These are phyloP conservation scores for Alternaria sp. DNA, from an alignment of 2,329 filamentous ascomycete species.

Conservation along the genomic window DNA sequence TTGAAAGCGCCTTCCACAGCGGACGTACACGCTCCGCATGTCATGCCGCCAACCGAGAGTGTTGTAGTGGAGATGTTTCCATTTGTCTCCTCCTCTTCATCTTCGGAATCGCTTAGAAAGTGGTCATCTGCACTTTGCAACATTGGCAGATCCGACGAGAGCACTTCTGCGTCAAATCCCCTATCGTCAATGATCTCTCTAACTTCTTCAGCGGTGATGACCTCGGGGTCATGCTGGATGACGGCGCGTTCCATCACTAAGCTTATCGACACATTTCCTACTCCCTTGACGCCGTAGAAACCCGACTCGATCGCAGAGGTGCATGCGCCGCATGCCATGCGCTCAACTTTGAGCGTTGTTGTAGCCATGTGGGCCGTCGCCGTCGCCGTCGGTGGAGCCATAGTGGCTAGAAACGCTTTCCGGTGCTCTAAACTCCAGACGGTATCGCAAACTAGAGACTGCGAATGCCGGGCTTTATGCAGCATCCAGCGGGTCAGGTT, in stretches of 20 bases:
- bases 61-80: slow-evolving; percentile 68
- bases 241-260: slow-evolving; percentile 97
- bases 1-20: slow-evolving; percentile 84
- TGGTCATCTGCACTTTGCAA: slow-evolving; percentile 51
- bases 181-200: slow-evolving; percentile 89
- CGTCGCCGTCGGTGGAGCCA: slow-evolving; percentile 37
- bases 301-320: slow-evolving; percentile 94
- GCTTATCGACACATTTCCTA: slow-evolving; percentile 88
- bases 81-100: slow-evolving; percentile 48
- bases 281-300: slow-evolving; percentile 81
- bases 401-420: slow-evolving; percentile 23
- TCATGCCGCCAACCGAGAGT: slow-evolving; percentile 85
- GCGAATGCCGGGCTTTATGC: background rate
- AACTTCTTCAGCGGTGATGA: slow-evolving; percentile 77
- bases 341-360: slow-evolving; percentile 88
- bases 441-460: slow-evolving; percentile 10
- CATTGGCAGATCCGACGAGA: slow-evolving; percentile 78
- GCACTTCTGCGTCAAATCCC: slow-evolving; percentile 88
- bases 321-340: slow-evolving; percentile 89
- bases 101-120: slow-evolving; percentile 50
- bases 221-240: slow-evolving; percentile 81
- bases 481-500: slow-evolving; percentile 25
- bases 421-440: slow-evolving; percentile 10
- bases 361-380: slow-evolving; percentile 73
- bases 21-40: slow-evolving; percentile 87